Base-by-base conservation (phyloP, 495 filamentous ascomycete genomes). In the Copromyces sp. region DNA sequence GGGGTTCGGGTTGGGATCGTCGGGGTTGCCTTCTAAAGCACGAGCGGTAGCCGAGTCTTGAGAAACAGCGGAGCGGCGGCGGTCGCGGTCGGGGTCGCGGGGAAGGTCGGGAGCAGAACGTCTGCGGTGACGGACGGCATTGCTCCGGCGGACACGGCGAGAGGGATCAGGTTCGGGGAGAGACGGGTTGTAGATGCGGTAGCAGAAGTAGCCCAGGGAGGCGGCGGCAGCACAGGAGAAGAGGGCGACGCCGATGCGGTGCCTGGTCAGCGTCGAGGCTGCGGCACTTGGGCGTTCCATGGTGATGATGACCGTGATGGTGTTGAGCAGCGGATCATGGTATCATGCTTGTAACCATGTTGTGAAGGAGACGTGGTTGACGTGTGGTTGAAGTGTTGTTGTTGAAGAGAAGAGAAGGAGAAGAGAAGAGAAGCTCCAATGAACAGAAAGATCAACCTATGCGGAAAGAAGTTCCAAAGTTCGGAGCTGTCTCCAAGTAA, bases 141-240 rank as follows among this genome's bases (percentile, higher is more conserved):
- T 90, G 74, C 88, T 88, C 42, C 89, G 81, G 71, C 86, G 89
- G 8, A 91, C 79, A 20, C 79, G 78, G n/a, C 76, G 74, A 17
- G 71, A 75, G 9, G 77, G 68, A 5, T 74, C 73, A 45, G 75
- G 72, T 39, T 77, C 74, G 71, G 79, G 70, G 16, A 70, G 69
- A 17, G 77, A 70, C 38, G 77, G 73, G 44, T 78, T 73, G 59
- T 74, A 81, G 69, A 72, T 39, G 47, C 73, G 77, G 73, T 85
- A 86, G 77, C 80, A 79, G 41, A 82, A 83, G 68, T 79, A 82
- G 29, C 79, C 82, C 68, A 83, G 69, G 2, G 81, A 81, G 14
- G 77, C 78, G 24, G 80, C 78, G 16, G 81, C 78, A 39, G 81
- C 71, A 70, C 76, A 74, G 42, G 83, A 83, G 47, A 81, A 71